Conservation (phyloP, 2,329 filamentous ascomycete genomes). For the Coccinonectria pachysandricola region DNA sequence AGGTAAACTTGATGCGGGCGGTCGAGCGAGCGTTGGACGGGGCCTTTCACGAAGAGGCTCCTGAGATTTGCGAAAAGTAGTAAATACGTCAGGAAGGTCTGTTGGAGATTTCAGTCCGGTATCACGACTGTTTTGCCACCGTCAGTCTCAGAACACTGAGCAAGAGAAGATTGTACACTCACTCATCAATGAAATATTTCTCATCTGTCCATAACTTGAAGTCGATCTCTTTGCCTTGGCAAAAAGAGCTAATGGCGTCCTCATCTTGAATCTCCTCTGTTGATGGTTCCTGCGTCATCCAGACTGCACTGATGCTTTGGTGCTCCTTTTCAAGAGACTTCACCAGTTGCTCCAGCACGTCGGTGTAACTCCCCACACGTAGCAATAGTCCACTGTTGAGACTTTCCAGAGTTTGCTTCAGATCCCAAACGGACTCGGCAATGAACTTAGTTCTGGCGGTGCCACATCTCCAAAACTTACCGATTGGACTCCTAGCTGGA, state of each 20-base stretch:
- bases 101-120: slow-evolving; percentile 44
- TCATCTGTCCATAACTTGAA: slow-evolving; percentile 63
- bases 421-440: slow-evolving; percentile 61
- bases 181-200: slow-evolving; percentile 75
- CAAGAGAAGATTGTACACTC: slow-evolving; percentile 25
- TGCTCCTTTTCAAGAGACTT: slow-evolving; percentile 32
- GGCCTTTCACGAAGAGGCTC: slow-evolving; percentile 61
- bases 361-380: slow-evolving; percentile 49
- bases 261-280: slow-evolving; percentile 61
- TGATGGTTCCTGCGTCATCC: slow-evolving; percentile 64
- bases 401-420: slow-evolving; percentile 52
- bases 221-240: slow-evolving; percentile 40
- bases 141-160: slow-evolving; percentile 8
- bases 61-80: slow-evolving; percentile 60
- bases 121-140: slow-evolving; percentile 47
- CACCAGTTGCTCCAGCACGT: slow-evolving; percentile 50
- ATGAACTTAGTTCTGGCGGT: slow-evolving; percentile 62
- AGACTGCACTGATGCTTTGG: slow-evolving; percentile 49
- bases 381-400: slow-evolving; percentile 52
- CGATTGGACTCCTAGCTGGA: slow-evolving; percentile 54
- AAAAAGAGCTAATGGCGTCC: slow-evolving; percentile 39
- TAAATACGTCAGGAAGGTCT: slow-evolving; percentile 66
- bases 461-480: slow-evolving; percentile 63
- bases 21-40: slow-evolving; percentile 43
- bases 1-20: slow-evolving; percentile 42